Evolutionary conservation across 805 yeast genomes (phyloP).

Genomic region (Metschnikowia noctiluminum): DNA sequence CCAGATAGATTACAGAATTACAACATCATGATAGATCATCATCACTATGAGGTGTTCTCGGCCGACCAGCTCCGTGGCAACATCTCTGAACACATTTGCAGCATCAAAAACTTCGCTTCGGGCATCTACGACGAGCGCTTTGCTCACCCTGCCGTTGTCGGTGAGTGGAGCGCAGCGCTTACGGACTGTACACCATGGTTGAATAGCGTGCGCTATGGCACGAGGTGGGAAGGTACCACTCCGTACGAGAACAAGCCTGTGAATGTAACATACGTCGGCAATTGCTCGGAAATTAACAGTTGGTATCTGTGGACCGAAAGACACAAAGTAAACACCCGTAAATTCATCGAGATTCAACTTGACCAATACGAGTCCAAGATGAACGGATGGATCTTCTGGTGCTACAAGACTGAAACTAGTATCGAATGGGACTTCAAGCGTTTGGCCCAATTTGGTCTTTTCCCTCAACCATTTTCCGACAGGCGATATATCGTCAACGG

Average conservation of each 20-base stretch:
- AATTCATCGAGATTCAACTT: slow-evolving; percentile 59
- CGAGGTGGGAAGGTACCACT: slow-evolving; percentile 15
- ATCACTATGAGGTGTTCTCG: slow-evolving; percentile 38
- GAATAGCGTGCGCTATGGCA: slow-evolving; percentile 12
- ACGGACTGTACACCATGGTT: slow-evolving; percentile 35
- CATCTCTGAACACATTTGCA: slow-evolving; percentile 30
- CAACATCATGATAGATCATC: slow-evolving; percentile 40
- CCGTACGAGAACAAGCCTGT: slow-evolving; percentile 13
- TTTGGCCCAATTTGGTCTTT: slow-evolving; percentile 47
- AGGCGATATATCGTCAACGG: slow-evolving; percentile 31
- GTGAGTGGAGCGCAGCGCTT: slow-evolving; percentile 73
- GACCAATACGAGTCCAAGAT: slow-evolving; percentile 44
- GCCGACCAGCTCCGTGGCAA: slow-evolving; percentile 23
- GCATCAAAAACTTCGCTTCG: slow-evolving; percentile 29
- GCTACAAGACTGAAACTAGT: slow-evolving; percentile 62
- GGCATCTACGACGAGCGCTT: slow-evolving; percentile 37
- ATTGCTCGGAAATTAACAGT: slow-evolving; percentile 39
- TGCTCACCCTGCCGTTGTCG: slow-evolving; percentile 71
- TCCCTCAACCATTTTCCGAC: slow-evolving; percentile 56
- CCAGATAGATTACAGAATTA: slow-evolving; percentile 24
- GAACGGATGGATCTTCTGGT: slow-evolving; percentile 70
- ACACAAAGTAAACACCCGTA: slow-evolving; percentile 45
- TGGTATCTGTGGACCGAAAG: slow-evolving; percentile 37
- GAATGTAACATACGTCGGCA: slow-evolving; percentile 30
- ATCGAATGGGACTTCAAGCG: slow-evolving; percentile 64